A percentile compares a stretch with the other conserved stretches of the same genome.
These are phyloP conservation scores for Coemansia sp. DNA, from an alignment of 192 early-diverging fungal genomes.

Conservation along the genomic window DNA sequence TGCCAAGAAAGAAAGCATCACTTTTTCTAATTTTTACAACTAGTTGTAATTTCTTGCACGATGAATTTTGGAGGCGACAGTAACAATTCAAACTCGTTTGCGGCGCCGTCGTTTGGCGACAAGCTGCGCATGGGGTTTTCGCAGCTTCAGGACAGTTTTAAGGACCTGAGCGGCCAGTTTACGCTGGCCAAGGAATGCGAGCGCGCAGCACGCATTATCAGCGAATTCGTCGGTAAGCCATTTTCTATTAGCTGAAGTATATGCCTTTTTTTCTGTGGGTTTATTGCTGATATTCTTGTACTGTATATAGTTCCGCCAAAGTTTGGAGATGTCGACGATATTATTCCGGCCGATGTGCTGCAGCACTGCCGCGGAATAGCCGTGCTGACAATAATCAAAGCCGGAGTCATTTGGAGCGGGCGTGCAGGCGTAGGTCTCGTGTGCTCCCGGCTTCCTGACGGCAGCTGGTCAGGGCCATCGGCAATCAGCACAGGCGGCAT, in stretches of 20 bases:
- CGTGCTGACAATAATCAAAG: conserved; percentile 88
- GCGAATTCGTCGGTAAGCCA: conserved; percentile 32
- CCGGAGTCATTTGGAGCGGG: conserved; percentile 88
- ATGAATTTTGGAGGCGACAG: conserved; percentile 46
- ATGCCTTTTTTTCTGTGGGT: neutral
- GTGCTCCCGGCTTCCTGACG: conserved; percentile 67
- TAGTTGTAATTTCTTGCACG: neutral
- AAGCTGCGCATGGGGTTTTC: conserved; percentile 52
- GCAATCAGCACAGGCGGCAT: conserved; percentile 81
- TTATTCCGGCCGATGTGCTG: conserved; percentile 67
- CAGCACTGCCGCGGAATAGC: conserved; percentile 85
- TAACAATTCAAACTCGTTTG: conserved; percentile 21
- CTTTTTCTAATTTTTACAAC: neutral
- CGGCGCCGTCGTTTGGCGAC: conserved; percentile 44
- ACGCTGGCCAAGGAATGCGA: conserved; percentile 51
- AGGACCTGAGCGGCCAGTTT: conserved; percentile 39
- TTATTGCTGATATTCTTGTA: neutral
- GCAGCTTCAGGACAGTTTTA: conserved; percentile 46
- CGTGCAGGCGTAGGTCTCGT: conserved; percentile 84
- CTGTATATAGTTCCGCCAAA: conserved; percentile 37
- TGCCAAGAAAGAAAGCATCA: neutral
- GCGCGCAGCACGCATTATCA: conserved; percentile 49
- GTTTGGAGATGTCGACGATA: conserved; percentile 60
- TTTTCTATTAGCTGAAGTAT: neutral
- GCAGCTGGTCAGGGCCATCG: conserved; percentile 81